Base-by-base conservation (phyloP, 208 protist genomes). In the Leishmania major region DNA sequence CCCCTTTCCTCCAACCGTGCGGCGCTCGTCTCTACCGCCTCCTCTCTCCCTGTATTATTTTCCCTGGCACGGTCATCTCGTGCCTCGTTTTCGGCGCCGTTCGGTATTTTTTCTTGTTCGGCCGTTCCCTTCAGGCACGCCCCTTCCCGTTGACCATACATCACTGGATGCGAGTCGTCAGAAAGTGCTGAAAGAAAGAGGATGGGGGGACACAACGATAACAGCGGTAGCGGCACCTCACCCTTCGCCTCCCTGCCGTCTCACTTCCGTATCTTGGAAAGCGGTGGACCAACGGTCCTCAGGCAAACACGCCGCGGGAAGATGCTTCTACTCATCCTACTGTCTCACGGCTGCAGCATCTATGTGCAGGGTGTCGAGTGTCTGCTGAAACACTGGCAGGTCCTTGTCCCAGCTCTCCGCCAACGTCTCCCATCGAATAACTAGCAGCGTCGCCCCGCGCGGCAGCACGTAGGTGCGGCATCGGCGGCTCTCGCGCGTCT, bases 391-490 rank as follows among this genome's bases (percentile, higher is more conserved):
- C 31, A 84, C 62, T 17, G 83, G 86, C 69, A 91, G 43, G n/a
- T 88, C 43, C 45, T 55, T 62, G 15, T 93, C 90, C 85, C 87
- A 93, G 19, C 85, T 76, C 0, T 66, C 85, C 7, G 55, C 83
- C n/a, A 80, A 40, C 17, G 92, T 79, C 84, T 93, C 90, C 84
- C 87, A 93, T 6, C 92, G 88, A 66, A 95, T 75, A 35, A 93
- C 67, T 15, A 93, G 76, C 35, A 93, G 77, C 15, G 84, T 84
- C 40, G 84, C 62, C 19, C n/a, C 60, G 28, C 79, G 81, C 11
- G 87, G 88, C 53, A 95, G 51, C 8, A 95, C 83, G 78, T 93
- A 95, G 1, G 92, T 86, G 19, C 92, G 89, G 71, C 90, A 95
- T 73, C 89, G 79, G 6, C 79, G 77, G 8, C 78, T 88, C 31